phyloP scores from a whole-genome alignment of 768 basidiomycete species.

The Lactarius tabidus region DNA sequence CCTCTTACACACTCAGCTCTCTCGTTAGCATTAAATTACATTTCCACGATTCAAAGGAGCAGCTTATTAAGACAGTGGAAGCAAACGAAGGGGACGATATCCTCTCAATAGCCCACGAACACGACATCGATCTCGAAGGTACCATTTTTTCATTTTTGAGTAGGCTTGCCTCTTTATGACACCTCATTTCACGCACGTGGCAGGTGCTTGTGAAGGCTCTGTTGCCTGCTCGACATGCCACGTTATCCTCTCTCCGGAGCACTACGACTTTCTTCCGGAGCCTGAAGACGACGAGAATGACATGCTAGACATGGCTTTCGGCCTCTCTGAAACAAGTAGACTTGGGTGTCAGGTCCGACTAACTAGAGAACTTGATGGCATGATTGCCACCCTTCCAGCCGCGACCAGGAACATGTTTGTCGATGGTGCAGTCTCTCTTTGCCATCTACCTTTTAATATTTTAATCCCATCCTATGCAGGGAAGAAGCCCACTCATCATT shows the following conservation, averaged over 20 bases:
- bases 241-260: slow-evolving; percentile 75
- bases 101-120: slow-evolving; percentile 86
- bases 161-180: neutral
- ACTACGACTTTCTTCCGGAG: slow-evolving; percentile 85
- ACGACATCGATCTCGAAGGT: slow-evolving; percentile 97
- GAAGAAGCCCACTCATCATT: slow-evolving; percentile 51
- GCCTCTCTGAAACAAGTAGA: slow-evolving; percentile 87
- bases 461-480: slow-evolving; percentile 31
- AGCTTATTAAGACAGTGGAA: slow-evolving; percentile 80
- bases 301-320: slow-evolving; percentile 98
- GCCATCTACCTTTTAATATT: neutral
- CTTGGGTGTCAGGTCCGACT: slow-evolving; percentile 77
- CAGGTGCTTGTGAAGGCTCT: slow-evolving; percentile 96
- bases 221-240: slow-evolving; percentile 98
- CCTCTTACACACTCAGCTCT: slow-evolving; percentile 1
- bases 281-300: slow-evolving; percentile 98
- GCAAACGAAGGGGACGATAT: slow-evolving; percentile 94
- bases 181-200: neutral
- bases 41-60: slow-evolving; percentile 87
- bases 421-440: slow-evolving; percentile 55
- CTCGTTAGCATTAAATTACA: slow-evolving; percentile 75
- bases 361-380: slow-evolving; percentile 78
- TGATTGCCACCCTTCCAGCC: slow-evolving; percentile 77
- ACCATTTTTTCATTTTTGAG: slow-evolving; percentile 12
- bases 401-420: slow-evolving; percentile 98